phyloP scores from a whole-genome alignment of 345 rosid genomes.

The Brassica nigra region DNA sequence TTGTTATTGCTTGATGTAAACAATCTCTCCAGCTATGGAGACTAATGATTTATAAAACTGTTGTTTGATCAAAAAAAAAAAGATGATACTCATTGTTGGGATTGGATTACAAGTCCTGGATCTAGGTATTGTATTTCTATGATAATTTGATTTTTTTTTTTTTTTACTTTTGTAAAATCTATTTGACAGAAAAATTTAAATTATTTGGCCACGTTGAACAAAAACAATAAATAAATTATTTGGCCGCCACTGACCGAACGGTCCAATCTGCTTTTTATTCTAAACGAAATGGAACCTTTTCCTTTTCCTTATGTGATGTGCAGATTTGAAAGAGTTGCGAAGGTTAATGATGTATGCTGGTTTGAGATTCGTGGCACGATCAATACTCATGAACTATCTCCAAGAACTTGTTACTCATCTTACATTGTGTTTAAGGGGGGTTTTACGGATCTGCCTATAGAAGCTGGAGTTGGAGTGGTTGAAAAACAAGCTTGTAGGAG shows the following conservation, averaged over 20 bases:
- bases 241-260: not conserved
- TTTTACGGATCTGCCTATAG: constrained; percentile 1
- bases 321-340: constrained; percentile 19
- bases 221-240: too few relatives aligned
- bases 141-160: not conserved
- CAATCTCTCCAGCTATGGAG: too few relatives aligned
- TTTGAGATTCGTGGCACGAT: constrained; percentile 28
- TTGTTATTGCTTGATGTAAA: too few relatives aligned
- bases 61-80: too few relatives aligned
- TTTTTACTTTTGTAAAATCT: not conserved
- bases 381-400: constrained; percentile 5
- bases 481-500: constrained; percentile 2
- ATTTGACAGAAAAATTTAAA: not conserved
- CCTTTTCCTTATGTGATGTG: not conserved
- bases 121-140: constrained; percentile 5
- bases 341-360: constrained; percentile 6
- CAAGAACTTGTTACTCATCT: constrained; percentile 22
- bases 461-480: constrained; percentile 32
- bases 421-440: constrained; percentile 29
- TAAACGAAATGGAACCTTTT: not conserved
- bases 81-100: not conserved
- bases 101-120: constrained; percentile 13
- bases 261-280: not conserved
- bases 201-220: too few relatives aligned
- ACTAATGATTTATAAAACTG: too few relatives aligned